phyloP scores from a whole-genome alignment of 75 land plant genomes.

The Larix kaempferi region DNA sequence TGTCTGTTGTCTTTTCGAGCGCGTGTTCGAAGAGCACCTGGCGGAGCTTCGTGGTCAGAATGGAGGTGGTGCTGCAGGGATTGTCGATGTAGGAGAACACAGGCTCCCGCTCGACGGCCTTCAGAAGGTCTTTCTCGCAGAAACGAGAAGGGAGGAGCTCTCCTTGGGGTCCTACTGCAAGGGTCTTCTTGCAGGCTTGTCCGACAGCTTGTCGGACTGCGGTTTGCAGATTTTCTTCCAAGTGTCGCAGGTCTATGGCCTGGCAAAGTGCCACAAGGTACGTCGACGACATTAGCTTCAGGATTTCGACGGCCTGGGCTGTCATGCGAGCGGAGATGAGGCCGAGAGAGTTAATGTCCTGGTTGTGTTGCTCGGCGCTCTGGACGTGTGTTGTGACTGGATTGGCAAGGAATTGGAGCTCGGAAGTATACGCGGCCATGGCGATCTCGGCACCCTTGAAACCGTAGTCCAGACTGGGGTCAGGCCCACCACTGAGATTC shows the following conservation, averaged over 20 bases:
- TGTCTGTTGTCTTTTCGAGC: slow-evolving; percentile 45
- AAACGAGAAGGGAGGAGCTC: slow-evolving; percentile 69
- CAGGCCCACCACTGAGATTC: slow-evolving; percentile 22
- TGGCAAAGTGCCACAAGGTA: slow-evolving; percentile 51
- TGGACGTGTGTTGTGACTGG: slow-evolving; percentile 68
- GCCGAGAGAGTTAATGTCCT: slow-evolving; percentile 30
- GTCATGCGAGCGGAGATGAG: slow-evolving; percentile 48
- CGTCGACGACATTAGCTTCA: slow-evolving; percentile 39
- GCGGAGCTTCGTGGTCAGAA: slow-evolving; percentile 68
- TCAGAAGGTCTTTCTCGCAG: slow-evolving; percentile 80
- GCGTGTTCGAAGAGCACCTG: slow-evolving; percentile 78
- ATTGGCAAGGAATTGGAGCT: slow-evolving; percentile 37
- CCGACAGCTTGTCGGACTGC: slow-evolving; percentile 53
- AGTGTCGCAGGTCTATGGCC: slow-evolving; percentile 74
- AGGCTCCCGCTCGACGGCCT: slow-evolving; percentile 54
- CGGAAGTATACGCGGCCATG: slow-evolving; percentile 40
- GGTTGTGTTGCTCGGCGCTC: slow-evolving; percentile 41
- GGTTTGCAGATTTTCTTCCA: slow-evolving; percentile 69
- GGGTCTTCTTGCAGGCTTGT: slow-evolving; percentile 51
- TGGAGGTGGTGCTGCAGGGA: slow-evolving; percentile 64
- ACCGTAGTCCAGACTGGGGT: slow-evolving; percentile 54
- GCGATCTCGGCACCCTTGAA: slow-evolving; percentile 38
- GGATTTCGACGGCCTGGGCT: slow-evolving; percentile 44
- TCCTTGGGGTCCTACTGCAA: slow-evolving; percentile 43
- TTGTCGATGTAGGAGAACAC: slow-evolving; percentile 74